Conservation (phyloP, 352 stramenopile species). For the Discostella stelligera region DNA sequence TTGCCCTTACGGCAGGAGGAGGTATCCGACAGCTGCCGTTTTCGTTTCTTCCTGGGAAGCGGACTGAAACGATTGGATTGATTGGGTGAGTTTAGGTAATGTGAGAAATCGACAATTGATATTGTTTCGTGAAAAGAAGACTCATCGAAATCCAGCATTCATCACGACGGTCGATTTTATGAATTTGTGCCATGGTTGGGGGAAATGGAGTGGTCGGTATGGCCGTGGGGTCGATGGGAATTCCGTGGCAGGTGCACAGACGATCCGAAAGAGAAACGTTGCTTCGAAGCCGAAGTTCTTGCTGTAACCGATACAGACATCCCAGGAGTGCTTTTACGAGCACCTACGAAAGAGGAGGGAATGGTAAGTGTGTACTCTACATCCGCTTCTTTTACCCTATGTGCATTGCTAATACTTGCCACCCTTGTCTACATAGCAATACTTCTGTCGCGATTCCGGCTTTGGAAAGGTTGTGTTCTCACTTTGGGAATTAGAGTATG, state of each 20-base stretch:
- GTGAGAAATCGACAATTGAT: not conserved
- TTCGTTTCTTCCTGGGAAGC: constrained; percentile 53
- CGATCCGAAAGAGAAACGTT: constrained; percentile 34
- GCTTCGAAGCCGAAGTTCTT: constrained; percentile 66
- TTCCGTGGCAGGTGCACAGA: constrained; percentile 57
- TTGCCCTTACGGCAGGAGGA: constrained; percentile 74
- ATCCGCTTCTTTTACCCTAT: not conserved
- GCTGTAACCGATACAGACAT: constrained; percentile 56
- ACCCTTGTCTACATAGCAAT: constrained; percentile 38
- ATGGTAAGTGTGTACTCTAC: constrained; percentile 45
- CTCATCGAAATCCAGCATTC: constrained; percentile 27
- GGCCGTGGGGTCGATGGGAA: constrained; percentile 68
- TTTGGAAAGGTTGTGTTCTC: constrained; percentile 62
- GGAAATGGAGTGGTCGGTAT: constrained; percentile 76
- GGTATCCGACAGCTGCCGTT: constrained; percentile 74
- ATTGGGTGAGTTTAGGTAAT: constrained; percentile 39
- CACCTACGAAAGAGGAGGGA: constrained; percentile 71
- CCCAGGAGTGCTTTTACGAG: constrained; percentile 62
- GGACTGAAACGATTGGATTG: constrained; percentile 69
- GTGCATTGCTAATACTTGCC: not conserved
- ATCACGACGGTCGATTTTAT: constrained; percentile 78
- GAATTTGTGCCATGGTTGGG: constrained; percentile 81
- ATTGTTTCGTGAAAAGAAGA: not conserved
- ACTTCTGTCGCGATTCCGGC: constrained; percentile 78
- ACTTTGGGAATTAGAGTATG: constrained; percentile 71